Evolutionary conservation across 495 filamentous ascomycete genomes (phyloP).

Genomic region (Entonaema liquescens): DNA sequence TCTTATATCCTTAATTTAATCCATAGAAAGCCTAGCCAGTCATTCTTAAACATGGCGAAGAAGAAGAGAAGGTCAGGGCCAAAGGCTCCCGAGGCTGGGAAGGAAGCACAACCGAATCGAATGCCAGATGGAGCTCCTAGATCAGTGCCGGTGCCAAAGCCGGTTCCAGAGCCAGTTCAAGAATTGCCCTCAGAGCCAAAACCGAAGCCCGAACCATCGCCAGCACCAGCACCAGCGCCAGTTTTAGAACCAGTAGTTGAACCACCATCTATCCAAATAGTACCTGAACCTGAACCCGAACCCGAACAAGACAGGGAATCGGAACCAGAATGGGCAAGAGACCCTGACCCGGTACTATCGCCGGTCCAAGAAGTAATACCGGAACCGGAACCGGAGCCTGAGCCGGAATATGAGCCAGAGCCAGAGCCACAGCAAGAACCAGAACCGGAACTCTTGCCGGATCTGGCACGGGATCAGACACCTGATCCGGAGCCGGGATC

Average conservation of each 20-base stretch:
- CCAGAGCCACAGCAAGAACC: not conserved
- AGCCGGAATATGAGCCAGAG: not conserved
- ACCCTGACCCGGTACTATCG: not conserved
- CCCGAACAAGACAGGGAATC: not conserved
- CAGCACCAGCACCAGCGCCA: not conserved
- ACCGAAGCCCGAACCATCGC: not conserved
- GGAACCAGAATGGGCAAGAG: not conserved
- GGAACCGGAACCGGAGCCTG: not conserved
- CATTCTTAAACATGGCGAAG: constrained; percentile 23
- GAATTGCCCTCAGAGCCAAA: not conserved
- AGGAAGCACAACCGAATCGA: not conserved
- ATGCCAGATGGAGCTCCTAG: not conserved
- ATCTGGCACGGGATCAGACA: not conserved
- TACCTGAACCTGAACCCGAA: not conserved
- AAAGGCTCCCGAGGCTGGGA: not conserved
- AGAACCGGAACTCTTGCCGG: not conserved
- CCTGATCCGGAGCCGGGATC: not conserved
- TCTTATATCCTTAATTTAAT: constrained; percentile 13
- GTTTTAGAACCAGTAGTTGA: not conserved
- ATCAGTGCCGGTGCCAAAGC: not conserved
- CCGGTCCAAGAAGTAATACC: not conserved
- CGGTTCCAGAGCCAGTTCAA: not conserved
- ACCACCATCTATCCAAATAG: not conserved
- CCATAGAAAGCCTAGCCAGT: constrained; percentile 7
- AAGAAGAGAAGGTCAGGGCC: constrained; percentile 24